Percentiles rank a stretch among this genome's conserved stretches.
Conservation (phyloP, 768 basidiomycete genomes). For the Amanita pallidorosea region DNA sequence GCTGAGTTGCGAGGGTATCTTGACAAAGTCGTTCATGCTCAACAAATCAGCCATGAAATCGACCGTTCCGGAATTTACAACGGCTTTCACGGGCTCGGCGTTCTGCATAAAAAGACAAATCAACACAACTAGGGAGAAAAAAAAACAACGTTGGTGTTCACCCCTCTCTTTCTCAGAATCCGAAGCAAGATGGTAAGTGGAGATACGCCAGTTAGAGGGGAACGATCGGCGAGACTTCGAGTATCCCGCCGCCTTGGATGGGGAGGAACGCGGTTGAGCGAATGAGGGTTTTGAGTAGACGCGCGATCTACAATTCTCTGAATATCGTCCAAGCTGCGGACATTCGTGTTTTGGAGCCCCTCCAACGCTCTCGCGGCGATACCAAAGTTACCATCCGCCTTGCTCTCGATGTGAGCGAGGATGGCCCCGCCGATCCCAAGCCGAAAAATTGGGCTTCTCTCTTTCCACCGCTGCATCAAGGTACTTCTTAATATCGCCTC, state of each 20-base stretch:
- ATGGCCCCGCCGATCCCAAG: background rate
- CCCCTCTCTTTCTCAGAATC: slow-evolving; percentile 1
- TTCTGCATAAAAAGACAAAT: background rate
- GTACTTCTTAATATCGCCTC: background rate
- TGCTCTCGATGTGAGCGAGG: background rate
- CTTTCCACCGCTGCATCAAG: background rate
- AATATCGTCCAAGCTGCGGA: background rate
- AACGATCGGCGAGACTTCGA: background rate
- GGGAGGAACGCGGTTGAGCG: background rate
- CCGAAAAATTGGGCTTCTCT: too few species aligned
- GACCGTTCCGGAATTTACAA: background rate
- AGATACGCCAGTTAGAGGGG: background rate
- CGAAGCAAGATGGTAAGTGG: background rate
- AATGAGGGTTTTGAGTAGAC: background rate
- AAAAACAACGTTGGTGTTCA: background rate
- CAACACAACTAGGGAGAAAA: background rate
- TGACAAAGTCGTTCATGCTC: background rate
- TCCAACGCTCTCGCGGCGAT: background rate
- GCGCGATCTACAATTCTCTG: background rate
- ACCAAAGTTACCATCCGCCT: background rate
- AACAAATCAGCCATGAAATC: background rate
- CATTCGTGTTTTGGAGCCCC: background rate
- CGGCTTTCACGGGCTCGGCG: background rate
- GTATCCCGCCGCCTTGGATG: background rate
- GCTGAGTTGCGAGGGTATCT: background rate